These are phyloP conservation scores for Helianthus tuberosus DNA, from an alignment of 129 eudicot species.

Conservation along the genomic window DNA sequence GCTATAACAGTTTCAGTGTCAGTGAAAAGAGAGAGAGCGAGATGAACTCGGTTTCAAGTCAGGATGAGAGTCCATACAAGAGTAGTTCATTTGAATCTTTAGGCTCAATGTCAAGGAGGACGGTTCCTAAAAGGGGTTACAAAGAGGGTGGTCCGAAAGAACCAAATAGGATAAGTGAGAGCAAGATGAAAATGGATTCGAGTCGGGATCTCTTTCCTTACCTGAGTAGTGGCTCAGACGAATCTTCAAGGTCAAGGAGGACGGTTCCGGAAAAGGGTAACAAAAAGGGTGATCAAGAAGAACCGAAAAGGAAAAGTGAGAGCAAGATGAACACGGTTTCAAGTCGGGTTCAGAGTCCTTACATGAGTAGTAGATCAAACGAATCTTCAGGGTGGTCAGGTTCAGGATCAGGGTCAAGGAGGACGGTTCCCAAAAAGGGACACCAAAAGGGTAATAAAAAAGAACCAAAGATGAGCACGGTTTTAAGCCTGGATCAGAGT, in stretches of 20 bases:
- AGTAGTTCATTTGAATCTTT: constrained; percentile 3
- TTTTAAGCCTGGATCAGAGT: not conserved
- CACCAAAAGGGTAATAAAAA: constrained; percentile 8
- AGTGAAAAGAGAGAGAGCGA: constrained; percentile 36
- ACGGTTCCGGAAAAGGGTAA: constrained; percentile 12
- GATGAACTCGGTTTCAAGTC: constrained; percentile 32
- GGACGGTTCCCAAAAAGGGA: constrained; percentile 9
- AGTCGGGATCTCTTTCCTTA: not conserved
- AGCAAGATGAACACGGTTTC: not conserved
- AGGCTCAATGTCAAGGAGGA: constrained; percentile 6
- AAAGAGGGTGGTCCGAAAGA: not conserved
- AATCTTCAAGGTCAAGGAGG: not conserved
- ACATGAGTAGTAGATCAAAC: not conserved
- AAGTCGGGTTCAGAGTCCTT: not conserved
- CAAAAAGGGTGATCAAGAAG: constrained; percentile 9
- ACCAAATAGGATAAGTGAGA: constrained; percentile 2
- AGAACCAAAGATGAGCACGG: not conserved
- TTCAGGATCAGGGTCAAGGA: not conserved
- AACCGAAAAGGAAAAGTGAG: constrained; percentile 11
- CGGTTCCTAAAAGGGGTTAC: not conserved
- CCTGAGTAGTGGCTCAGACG: not conserved
- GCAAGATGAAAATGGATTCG: not conserved
- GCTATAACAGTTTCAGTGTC: constrained; percentile 30
- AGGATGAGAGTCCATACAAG: constrained; percentile 18
- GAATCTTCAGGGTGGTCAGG: not conserved